These are phyloP conservation scores for Fragaria vesca DNA, from an alignment of 306 rosid species.

Conservation along the genomic window DNA sequence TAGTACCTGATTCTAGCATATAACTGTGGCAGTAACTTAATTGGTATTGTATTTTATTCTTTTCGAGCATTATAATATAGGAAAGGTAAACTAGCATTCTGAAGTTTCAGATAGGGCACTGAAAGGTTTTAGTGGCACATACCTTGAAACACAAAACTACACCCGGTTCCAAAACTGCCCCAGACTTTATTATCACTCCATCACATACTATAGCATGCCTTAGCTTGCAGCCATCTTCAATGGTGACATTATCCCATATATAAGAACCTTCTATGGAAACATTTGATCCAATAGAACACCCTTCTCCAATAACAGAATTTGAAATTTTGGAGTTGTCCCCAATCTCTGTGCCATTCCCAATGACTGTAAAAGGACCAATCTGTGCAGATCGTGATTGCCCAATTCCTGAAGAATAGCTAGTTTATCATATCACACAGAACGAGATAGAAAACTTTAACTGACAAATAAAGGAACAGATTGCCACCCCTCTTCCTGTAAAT, in stretches of 20 bases:
- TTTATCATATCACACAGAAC: constrained; percentile 26
- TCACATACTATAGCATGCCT: constrained; percentile 85
- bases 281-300: constrained; percentile 82
- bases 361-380: constrained; percentile 78
- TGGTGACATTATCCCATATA: constrained; percentile 75
- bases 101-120: constrained; percentile 13
- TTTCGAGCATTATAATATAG: constrained; percentile 16
- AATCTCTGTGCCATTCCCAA: constrained; percentile 83
- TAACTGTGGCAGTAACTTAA: background rate
- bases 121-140: constrained; percentile 15
- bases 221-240: constrained; percentile 91
- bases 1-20: background rate
- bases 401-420: constrained; percentile 51
- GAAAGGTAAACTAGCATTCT: constrained; percentile 13
- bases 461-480: background rate
- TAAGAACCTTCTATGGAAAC: constrained; percentile 84
- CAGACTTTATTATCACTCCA: constrained; percentile 74
- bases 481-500: background rate
- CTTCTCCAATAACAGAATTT: constrained; percentile 81
- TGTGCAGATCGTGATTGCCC: constrained; percentile 78
- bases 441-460: constrained; percentile 5
- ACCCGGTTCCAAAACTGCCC: constrained; percentile 87
- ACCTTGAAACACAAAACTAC: constrained; percentile 91
- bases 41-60: background rate
- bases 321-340: constrained; percentile 60